Base-by-base conservation (phyloP, 129 eudicot species). In the Smallanthus sonchifolius region DNA sequence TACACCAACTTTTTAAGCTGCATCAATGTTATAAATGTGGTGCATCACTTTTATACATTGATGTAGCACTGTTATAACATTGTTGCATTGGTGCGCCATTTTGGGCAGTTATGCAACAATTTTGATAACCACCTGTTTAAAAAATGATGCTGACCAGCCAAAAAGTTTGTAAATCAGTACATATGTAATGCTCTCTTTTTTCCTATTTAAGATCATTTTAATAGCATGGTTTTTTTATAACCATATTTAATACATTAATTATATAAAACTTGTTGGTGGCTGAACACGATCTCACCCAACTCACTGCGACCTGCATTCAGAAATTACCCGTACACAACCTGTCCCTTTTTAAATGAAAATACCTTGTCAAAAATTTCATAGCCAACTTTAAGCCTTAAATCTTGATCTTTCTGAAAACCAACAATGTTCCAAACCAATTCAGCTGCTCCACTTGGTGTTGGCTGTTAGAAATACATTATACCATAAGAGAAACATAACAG, bases 281-380 rank as follows among this genome's bases (percentile, higher is more conserved):
- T 44, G 7, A 67, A 30, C 30, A 15, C 11, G 40, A 9, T 38
- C 9, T 7, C 14, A 7, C 72, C 39, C 6, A 49, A 49, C 45
- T 3, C 19, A 51, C 7, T 68, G 52, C 17, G n/a, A 49, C 45
- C 42, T 2, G 35, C 47, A 38, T 3, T 16, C 11, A 42, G 0
- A 24, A 7, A 19, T 34, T 70, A 36, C 11, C 48, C 10, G 30
- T 36, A 74, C 14, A 54, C 2, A 17, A 37, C 28, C 44, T 43
- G 4, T 10, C 43, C 19, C 7, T 48, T 75, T 39, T 32, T 77
- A 39, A 59, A 74, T 69, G 80, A 54, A 70, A 44, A 48, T 85
- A 95, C 99, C 97, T 95, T 88, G 69, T 88, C 92, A 69, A 67
- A 2, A 39, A 91, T 65, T 81, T 95, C 92, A 42, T 86, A 95